Base-by-base conservation (phyloP, 176 grass and related monocot species). In the Avena sativa region DNA sequence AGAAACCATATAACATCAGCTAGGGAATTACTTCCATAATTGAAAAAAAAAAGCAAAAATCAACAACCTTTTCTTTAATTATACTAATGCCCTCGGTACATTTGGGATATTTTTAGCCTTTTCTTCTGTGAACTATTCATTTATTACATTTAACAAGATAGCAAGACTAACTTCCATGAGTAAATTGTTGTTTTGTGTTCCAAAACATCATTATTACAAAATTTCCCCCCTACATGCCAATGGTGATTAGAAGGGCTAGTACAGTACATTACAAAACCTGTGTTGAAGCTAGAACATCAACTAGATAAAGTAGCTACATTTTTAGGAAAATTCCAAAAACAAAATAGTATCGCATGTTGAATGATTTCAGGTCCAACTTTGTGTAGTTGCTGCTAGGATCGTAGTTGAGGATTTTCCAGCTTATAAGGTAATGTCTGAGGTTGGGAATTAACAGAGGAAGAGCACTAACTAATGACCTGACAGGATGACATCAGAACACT, bases 41-140 rank as follows among this genome's bases (percentile, higher is more conserved):
- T 5, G 28, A 14, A 66, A 14, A 32, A 52, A 15, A 0, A 0
- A 26, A 1, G 1, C 30, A 13, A 0, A 65, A 65, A 5, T 3
- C 9, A 28, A 6, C 12, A 3, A 7, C 40, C 32, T 12, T 25
- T 0, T 2, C 25, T 63, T 71, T 17, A 28, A 46, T 9, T 46
- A 12, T 9, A 59, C 26, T 26, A 63, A 3, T 58, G 9, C 36
- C 63, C 21, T 78, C 0, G 1, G 30, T 5, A 77, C 53, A 68
- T 67, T n/a, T 66, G 12, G 4, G 5, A 26, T 74, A 40, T 26
- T 38, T 36, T 48, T 6, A 46, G 21, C 20, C 15, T 17, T 21
- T 76, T 20, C 34, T 83, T 82, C 51, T 19, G 36, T 26, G 9
- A 4, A 83, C 48, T 71, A 38, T 20, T 50, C 46, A 81, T 49